Conservation (phyloP, 805 yeast genomes). For the Lipomyces kockii region DNA sequence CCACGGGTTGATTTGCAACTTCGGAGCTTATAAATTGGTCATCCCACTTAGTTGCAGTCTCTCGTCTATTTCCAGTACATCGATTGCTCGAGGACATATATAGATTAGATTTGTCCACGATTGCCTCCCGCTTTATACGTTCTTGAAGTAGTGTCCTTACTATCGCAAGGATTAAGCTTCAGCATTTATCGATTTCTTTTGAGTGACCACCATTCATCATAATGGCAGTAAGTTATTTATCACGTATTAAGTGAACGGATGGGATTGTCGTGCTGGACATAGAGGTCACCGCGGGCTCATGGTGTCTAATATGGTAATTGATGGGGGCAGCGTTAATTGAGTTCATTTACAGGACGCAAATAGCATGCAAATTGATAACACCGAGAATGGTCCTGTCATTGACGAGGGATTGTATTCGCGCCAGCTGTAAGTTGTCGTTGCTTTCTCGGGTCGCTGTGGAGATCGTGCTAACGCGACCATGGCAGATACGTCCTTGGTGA, state of each 20-base stretch:
- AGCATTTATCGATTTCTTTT: background rate
- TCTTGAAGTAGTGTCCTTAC: background rate
- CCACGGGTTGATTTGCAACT: background rate
- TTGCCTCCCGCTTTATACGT: background rate
- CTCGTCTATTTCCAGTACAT: background rate
- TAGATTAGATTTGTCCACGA: background rate
- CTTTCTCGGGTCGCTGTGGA: background rate
- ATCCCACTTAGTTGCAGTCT: background rate
- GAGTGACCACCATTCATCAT: background rate
- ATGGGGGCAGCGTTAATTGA: background rate
- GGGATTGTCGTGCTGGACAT: background rate
- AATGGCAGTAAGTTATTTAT: background rate
- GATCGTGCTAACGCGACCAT: background rate
- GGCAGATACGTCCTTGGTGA: conserved; percentile 81
- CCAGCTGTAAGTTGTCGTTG: conserved; percentile 57
- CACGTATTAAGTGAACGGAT: background rate
- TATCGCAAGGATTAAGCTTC: background rate
- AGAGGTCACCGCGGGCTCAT: background rate
- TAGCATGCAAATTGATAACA: conserved; percentile 43
- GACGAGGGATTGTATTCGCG: conserved; percentile 96
- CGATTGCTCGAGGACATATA: background rate
- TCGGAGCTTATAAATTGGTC: background rate
- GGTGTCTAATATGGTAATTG: background rate
- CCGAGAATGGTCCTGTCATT: conserved; percentile 50
- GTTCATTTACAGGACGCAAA: conserved; percentile 15